phyloP scores from a whole-genome alignment of 2,329 filamentous ascomycete genomes.

The Botryosphaeria dothidea region DNA sequence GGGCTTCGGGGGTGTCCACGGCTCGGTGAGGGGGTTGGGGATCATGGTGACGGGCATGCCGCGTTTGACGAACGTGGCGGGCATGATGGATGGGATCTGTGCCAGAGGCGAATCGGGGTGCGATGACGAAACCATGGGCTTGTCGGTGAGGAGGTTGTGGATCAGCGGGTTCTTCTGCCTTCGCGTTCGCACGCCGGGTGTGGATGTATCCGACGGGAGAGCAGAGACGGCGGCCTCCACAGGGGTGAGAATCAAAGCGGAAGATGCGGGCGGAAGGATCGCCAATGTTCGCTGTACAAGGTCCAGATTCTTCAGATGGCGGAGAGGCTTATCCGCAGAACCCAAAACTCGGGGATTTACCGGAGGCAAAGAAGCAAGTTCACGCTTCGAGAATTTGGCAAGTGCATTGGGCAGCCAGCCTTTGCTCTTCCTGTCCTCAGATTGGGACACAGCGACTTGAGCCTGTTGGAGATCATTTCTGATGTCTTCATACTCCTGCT shows the following conservation, averaged over 20 bases:
- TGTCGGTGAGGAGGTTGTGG: slow-evolving; percentile 94
- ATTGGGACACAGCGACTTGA: slow-evolving; percentile 28
- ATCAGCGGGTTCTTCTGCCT: slow-evolving; percentile 81
- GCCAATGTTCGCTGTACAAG: slow-evolving; percentile 70
- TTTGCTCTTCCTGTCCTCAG: background rate
- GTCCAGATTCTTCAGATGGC: slow-evolving; percentile 70
- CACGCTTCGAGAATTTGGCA: slow-evolving; percentile 43
- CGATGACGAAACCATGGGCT: slow-evolving; percentile 88
- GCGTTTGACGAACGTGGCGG: slow-evolving; percentile 83
- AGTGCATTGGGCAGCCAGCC: slow-evolving; percentile 43
- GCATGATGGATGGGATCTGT: slow-evolving; percentile 36
- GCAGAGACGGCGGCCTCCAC: slow-evolving; percentile 71
- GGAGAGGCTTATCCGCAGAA: slow-evolving; percentile 24
- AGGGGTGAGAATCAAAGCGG: slow-evolving; percentile 85
- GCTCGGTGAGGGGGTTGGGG: slow-evolving; percentile 64
- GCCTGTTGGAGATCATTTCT: slow-evolving; percentile 56
- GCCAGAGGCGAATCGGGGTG: slow-evolving; percentile 59
- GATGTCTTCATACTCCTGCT: slow-evolving; percentile 80
- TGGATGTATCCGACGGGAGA: slow-evolving; percentile 27
- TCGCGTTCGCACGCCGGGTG: slow-evolving; percentile 55
- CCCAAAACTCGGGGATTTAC: slow-evolving; percentile 23
- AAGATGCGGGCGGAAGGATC: slow-evolving; percentile 79
- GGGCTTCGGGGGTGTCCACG: slow-evolving; percentile 68
- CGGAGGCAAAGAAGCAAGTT: slow-evolving; percentile 26
- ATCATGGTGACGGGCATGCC: slow-evolving; percentile 88